Evolutionary conservation across 495 filamentous ascomycete genomes (phyloP).

Genomic region (Penicillium odoratum): DNA sequence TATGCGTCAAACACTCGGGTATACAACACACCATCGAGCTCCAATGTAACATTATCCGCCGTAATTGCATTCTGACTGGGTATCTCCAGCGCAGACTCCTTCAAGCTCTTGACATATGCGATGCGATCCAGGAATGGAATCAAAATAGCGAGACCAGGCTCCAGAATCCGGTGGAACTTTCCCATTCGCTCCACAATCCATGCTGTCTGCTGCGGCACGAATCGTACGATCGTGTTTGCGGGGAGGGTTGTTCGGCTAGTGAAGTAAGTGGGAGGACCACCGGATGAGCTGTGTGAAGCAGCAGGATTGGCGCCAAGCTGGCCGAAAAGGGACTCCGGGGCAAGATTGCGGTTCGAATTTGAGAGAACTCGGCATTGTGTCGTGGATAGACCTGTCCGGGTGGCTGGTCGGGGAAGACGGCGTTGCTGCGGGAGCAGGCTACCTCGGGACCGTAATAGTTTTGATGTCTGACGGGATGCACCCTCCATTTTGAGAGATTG

Average conservation of each 20-base stretch:
- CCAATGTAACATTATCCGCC: constrained; percentile 95
- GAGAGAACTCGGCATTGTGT: constrained; percentile 37
- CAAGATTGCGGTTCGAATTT: constrained; percentile 30
- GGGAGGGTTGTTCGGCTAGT: constrained; percentile 67
- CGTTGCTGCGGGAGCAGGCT: constrained; percentile 24
- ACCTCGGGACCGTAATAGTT: constrained; percentile 36
- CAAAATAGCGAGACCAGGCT: constrained; percentile 87
- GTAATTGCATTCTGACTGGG: constrained; percentile 96
- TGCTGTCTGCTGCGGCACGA: constrained; percentile 98
- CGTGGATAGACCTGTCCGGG: constrained; percentile 25
- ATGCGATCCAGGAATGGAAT: constrained; percentile 93
- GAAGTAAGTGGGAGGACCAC: constrained; percentile 49
- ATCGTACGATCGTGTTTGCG: constrained; percentile 91
- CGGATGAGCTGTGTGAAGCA: constrained; percentile 18
- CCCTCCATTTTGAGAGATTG: constrained; percentile 39
- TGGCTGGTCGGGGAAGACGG: constrained; percentile 22
- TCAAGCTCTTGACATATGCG: constrained; percentile 95
- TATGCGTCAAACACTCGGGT: constrained; percentile 96
- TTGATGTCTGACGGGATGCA: constrained; percentile 38
- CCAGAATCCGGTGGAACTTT: constrained; percentile 86
- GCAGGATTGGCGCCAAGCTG: constrained; percentile 19
- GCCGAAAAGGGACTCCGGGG: constrained; percentile 37
- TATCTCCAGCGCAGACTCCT: constrained; percentile 95
- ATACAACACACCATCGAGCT: constrained; percentile 93
- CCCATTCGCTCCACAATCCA: constrained; percentile 99